Base-by-base conservation (phyloP, 78 protist genomes). In the Chrysochromulina tobinii region DNA sequence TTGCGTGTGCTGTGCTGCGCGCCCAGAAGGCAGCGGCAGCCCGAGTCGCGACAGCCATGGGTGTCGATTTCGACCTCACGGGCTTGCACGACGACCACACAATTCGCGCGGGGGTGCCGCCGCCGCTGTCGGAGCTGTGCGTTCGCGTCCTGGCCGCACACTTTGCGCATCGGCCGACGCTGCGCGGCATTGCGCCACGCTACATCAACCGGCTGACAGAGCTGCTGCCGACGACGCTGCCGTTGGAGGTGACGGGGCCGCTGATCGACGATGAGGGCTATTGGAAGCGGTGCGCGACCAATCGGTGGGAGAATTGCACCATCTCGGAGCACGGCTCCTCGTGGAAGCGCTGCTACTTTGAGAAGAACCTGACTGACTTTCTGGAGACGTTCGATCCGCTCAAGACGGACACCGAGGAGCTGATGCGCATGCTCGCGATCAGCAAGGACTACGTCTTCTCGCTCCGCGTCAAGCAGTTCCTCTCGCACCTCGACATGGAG, bases 401-500 rank as follows among this genome's bases (percentile, higher is more conserved):
- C 81, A 72, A 72, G 81, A 38, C 53, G n/a, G 81, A 72, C 57
- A 38, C 81, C 3, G 81, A 72, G 27, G 81, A 27, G 38, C 53
- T 72, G 57, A 72, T 38, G 57, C 81, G 53, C 53, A 38, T 38
- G 8, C 81, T 72, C 38, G 53, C 57, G 4, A 38, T 72, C 53
- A 11, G 21, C 77, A 17, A 75, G n/a, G 85, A 77, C 59, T 77
- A 77, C 59, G 2, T 48, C 27, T 77, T 77, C 85, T 53, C 85
- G 15, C 61, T 77, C 48, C 21, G 85, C 15, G 4, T 77, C 55
- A 5, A 51, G 27, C 85, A 77, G 58, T 53, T 77, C 85, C 59
- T 77, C 57, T 48, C 85, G 85, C 85, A 77, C 59, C 85, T 77
- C 85, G 85, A 77, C 38, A 50, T 77, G 61, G 85, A 50, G 85